A percentile compares a stretch with the other conserved stretches of the same genome.
Evolutionary conservation across 192 early-diverging fungal species (phyloP).

Genomic region (Coemansia sp.): DNA sequence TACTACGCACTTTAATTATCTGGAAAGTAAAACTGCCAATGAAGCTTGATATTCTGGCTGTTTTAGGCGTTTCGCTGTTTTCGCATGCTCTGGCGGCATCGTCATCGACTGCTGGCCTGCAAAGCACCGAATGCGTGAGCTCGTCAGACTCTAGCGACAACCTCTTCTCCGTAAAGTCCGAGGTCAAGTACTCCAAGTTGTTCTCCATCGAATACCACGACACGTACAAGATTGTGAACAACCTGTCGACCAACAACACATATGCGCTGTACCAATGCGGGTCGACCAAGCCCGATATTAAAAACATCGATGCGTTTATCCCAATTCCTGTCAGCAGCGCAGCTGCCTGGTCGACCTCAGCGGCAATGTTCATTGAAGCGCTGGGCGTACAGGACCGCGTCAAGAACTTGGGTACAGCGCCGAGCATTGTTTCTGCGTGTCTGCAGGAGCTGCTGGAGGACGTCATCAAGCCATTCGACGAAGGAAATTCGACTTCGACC

Average conservation of each 20-base stretch:
- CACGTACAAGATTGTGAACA: constrained; percentile 54
- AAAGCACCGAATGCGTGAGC: constrained; percentile 40
- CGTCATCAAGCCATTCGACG: constrained; percentile 41
- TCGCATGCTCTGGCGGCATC: background rate
- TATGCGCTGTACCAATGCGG: constrained; percentile 55
- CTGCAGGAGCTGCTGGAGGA: constrained; percentile 50
- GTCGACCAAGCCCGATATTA: constrained; percentile 24
- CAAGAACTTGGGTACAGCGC: constrained; percentile 43
- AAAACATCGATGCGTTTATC: constrained; percentile 33
- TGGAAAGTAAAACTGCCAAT: background rate
- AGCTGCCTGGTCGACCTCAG: constrained; percentile 47
- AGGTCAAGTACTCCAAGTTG: constrained; percentile 45
- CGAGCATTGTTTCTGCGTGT: constrained; percentile 52
- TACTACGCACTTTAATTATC: background rate
- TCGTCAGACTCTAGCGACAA: constrained; percentile 13
- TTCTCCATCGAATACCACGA: constrained; percentile 53
- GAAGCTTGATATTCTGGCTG: background rate
- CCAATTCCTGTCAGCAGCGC: constrained; percentile 39
- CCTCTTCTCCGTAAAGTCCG: constrained; percentile 29
- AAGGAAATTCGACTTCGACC: constrained; percentile 32
- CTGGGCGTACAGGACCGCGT: constrained; percentile 47
- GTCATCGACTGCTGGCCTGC: constrained; percentile 33
- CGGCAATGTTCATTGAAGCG: constrained; percentile 50
- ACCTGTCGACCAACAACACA: constrained; percentile 36
- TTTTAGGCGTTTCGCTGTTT: background rate